A percentile compares a stretch with the other conserved stretches of the same genome.
Evolutionary conservation across 257 asterid species (phyloP).

Genomic region (Leptodermis oblonga): DNA sequence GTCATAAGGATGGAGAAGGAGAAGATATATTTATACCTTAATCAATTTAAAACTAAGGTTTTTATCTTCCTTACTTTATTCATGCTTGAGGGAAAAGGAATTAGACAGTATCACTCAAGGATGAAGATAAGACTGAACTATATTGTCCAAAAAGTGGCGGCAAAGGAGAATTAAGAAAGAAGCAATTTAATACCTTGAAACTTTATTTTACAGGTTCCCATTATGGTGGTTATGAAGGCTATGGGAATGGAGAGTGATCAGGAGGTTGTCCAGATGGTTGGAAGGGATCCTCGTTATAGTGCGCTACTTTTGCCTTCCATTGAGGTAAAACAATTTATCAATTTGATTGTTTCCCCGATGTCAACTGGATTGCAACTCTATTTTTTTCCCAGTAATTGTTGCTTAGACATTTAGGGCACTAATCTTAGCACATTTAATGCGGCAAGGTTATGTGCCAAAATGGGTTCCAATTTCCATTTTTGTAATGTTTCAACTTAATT

Average conservation of each 20-base stretch:
- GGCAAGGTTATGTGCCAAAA: not conserved
- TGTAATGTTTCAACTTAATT: not conserved
- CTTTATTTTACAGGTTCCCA: constrained; percentile 65
- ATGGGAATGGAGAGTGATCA: constrained; percentile 99
- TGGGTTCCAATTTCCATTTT: not conserved
- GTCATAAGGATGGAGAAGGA: constrained; percentile 81
- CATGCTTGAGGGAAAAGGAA: not conserved
- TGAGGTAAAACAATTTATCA: constrained; percentile 48
- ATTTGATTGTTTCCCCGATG: not conserved
- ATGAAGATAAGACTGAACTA: not conserved
- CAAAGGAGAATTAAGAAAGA: not conserved
- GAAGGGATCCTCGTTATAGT: constrained; percentile 91
- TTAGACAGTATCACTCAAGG: not conserved
- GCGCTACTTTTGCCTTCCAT: constrained; percentile 86
- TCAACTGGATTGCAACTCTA: constrained; percentile 8
- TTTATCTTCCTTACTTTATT: constrained; percentile 12
- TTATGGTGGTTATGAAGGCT: constrained; percentile 86
- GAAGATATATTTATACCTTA: constrained; percentile 67
- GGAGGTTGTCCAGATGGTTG: constrained; percentile 96
- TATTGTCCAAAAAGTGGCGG: not conserved
- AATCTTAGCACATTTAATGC: not conserved
- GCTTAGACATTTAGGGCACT: not conserved
- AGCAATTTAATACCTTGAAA: not conserved
- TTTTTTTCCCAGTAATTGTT: constrained; percentile 4
- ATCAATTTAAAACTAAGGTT: constrained; percentile 70